A percentile compares a stretch with the other conserved stretches of the same genome.
phyloP scores from a whole-genome alignment of 2,329 filamentous ascomycete genomes.

The Blumeriella jaapii region DNA sequence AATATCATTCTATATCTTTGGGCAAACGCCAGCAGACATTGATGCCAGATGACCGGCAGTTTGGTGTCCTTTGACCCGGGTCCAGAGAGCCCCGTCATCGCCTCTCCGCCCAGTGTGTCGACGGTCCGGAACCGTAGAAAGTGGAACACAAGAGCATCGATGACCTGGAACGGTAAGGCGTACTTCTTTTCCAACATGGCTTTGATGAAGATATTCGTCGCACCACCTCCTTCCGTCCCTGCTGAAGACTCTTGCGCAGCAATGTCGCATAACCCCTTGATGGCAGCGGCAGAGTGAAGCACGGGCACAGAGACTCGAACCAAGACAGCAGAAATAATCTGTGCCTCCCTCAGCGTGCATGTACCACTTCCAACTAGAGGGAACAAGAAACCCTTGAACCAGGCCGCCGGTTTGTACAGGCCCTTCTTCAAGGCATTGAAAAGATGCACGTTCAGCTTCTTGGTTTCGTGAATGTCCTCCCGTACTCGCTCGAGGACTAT shows the following conservation, averaged over 20 bases:
- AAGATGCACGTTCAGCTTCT: conserved; percentile 89
- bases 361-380: conserved; percentile 74
- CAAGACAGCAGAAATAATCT: conserved; percentile 81
- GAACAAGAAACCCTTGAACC: conserved; percentile 94
- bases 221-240: conserved; percentile 75
- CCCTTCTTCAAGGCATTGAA: conserved; percentile 90
- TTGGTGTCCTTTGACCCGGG: conserved; percentile 44
- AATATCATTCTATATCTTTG: conserved; percentile 93
- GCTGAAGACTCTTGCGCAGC: conserved; percentile 78
- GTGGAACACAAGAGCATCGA: conserved; percentile 92
- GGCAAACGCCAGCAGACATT: conserved; percentile 83
- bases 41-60: conserved; percentile 92
- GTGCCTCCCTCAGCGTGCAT: conserved; percentile 86
- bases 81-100: conserved; percentile 39
- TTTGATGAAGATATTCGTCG: conserved; percentile 92
- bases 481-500: conserved; percentile 84
- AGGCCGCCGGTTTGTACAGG: conserved; percentile 87
- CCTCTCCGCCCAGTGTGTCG: conserved; percentile 45
- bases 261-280: conserved; percentile 89
- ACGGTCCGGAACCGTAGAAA: conserved; percentile 78
- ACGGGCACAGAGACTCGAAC: conserved; percentile 79
- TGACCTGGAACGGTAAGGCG: conserved; percentile 84
- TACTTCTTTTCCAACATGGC: conserved; percentile 94
- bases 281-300: conserved; percentile 79
- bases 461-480: conserved; percentile 85